Evolutionary conservation across 768 basidiomycete species (phyloP), one percentile per base, ranked within the genome.

Genomic region (Pulveroboletus sp.): DNA sequence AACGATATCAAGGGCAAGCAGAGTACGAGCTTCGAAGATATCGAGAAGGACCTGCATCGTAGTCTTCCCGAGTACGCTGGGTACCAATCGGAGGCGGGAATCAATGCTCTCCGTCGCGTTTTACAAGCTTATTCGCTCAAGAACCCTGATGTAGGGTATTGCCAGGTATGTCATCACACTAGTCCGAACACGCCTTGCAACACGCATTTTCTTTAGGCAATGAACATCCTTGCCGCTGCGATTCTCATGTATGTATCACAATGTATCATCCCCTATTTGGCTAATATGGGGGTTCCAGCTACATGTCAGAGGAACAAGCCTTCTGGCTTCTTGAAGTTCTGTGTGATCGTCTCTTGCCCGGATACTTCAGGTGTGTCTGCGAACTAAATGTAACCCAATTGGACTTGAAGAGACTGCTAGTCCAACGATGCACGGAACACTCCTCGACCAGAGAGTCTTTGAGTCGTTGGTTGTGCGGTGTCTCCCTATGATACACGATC

Each of bases 231-330:
- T 38, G 89, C 89, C 0, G 94, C 95, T 26, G 93, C 92, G n/a
- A 86, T 95, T 60, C 74, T 95, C 45, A 93, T 94, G 91, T 92
- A 60, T 56, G 81, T 65, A 14, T 45, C 8, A 40, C 39, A 8
- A 3, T 21, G 31, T 49, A 35, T 24, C 39, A 37, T 43, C 27
- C 43, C 21, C 11, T 28, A 2, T 18, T 28, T 36, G 43, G 8
- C 57, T 67, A 38, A 62, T 45, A 11, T 6, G 15, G 3, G 27
- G 33, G 40, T 39, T 42, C 18, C 58, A 98, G 94, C 54, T 99
- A 97, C 67, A 93, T 96, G 92, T 95, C 93, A 3, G 96, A 99
- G 69, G 96, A 98, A 59, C 95, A 98, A 67, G 86, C 94, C 10
- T 99, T 99, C 67, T 98, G 94, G 94, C 75, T 97, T 6, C 76